phyloP scores from a whole-genome alignment of 164 flowering plant species.

The Dillenia suffruticosa region DNA sequence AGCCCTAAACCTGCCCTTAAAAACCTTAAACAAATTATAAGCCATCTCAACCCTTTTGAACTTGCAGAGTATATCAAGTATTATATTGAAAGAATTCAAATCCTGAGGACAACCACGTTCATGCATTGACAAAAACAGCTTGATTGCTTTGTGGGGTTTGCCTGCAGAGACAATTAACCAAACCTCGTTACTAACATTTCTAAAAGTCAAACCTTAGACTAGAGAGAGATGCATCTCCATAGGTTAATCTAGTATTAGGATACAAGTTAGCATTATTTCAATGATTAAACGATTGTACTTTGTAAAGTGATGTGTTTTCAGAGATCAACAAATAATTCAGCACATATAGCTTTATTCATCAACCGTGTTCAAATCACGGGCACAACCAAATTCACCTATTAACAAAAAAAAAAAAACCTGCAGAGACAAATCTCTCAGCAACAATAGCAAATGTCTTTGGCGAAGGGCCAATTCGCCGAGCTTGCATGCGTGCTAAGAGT shows the following conservation, averaged over 20 bases:
- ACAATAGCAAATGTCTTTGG: slow-evolving; percentile 74
- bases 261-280: too few species aligned
- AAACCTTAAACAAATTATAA: slow-evolving; percentile 42
- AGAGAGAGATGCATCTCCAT: too few species aligned
- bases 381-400: too few species aligned
- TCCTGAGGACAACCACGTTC: slow-evolving; percentile 66
- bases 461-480: slow-evolving; percentile 50
- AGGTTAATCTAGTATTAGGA: too few species aligned
- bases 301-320: too few species aligned
- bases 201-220: too few species aligned
- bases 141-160: slow-evolving; percentile 68
- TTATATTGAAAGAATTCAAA: slow-evolving; percentile 64
- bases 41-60: slow-evolving; percentile 71
- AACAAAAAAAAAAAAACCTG: too few species aligned
- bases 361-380: too few species aligned
- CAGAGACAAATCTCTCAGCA: slow-evolving; percentile 48
- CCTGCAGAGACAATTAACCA: slow-evolving; percentile 37
- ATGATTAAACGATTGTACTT: too few species aligned
- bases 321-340: too few species aligned
- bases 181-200: too few species aligned
- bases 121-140: slow-evolving; percentile 73
- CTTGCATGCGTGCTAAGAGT: slow-evolving; percentile 52
- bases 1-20: slow-evolving; percentile 51
- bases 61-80: slow-evolving; percentile 73
- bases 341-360: too few species aligned